Percentiles rank a stretch among this genome's conserved stretches.
These are phyloP conservation scores for Erythrobasidium hasegawianum DNA, from an alignment of 1,284 basidiomycete species.

Conservation along the genomic window DNA sequence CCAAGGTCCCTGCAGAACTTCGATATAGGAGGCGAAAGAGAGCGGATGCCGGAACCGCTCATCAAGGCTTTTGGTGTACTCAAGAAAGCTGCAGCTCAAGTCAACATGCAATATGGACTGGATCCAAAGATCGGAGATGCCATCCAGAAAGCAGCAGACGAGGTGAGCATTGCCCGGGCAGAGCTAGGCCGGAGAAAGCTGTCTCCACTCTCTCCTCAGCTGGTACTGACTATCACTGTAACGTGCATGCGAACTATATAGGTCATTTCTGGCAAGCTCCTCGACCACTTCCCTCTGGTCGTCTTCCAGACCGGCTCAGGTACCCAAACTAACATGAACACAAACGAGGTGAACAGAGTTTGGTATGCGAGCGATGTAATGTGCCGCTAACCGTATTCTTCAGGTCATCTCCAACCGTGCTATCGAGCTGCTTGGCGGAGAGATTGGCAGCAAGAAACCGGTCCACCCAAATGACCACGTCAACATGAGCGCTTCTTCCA, in stretches of 20 bases:
- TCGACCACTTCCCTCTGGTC: slow-evolving; percentile 94
- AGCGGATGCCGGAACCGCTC: slow-evolving; percentile 89
- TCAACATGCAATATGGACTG: slow-evolving; percentile 86
- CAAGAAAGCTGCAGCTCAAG: slow-evolving; percentile 93
- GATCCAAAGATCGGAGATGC: slow-evolving; percentile 83
- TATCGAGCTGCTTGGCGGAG: slow-evolving; percentile 92
- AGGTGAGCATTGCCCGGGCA: slow-evolving; percentile 49
- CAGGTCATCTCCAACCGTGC: slow-evolving; percentile 97
- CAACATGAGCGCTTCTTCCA: slow-evolving; percentile 98
- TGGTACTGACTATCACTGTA: not conserved
- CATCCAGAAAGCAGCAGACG: slow-evolving; percentile 91
- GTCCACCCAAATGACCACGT: slow-evolving; percentile 99
- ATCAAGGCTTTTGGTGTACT: slow-evolving; percentile 98
- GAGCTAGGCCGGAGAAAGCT: not conserved
- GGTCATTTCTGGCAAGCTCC: slow-evolving; percentile 93
- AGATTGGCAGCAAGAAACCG: slow-evolving; percentile 92
- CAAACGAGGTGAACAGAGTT: slow-evolving; percentile 74
- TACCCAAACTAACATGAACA: slow-evolving; percentile 99
- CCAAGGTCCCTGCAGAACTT: slow-evolving; percentile 90
- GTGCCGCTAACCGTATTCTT: no score
- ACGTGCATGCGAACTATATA: slow-evolving; percentile 46
- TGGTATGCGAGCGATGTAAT: no score
- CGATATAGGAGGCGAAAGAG: slow-evolving; percentile 91
- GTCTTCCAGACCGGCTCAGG: slow-evolving; percentile 99
- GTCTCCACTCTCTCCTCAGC: not conserved